phyloP scores from a whole-genome alignment of 2,329 filamentous ascomycete genomes.

The Cephalotrichum gorgonifer region DNA sequence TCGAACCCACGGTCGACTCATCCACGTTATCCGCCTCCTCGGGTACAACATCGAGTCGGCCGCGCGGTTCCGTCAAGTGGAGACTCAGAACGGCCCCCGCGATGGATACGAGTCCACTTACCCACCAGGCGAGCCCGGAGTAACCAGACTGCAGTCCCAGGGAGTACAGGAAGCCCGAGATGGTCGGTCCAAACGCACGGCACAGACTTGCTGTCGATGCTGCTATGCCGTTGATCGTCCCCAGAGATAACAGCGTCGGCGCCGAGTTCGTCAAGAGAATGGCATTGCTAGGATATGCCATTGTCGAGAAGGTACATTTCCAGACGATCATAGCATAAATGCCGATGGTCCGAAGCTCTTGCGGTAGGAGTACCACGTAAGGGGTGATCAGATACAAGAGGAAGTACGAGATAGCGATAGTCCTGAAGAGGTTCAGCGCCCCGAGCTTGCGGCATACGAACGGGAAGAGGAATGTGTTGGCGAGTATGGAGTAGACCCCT shows the following conservation, averaged over 20 bases:
- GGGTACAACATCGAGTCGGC: conserved; percentile 11
- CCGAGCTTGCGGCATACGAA: conserved; percentile 66
- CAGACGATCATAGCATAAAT: conserved; percentile 72
- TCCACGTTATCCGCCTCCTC: background rate
- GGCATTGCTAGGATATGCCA: conserved; percentile 82
- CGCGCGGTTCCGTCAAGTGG: conserved; percentile 58
- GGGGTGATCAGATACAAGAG: conserved; percentile 79
- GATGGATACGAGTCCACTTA: conserved; percentile 65
- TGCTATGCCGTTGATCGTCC: conserved; percentile 85
- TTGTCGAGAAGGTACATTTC: conserved; percentile 87
- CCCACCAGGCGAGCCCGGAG: conserved; percentile 91
- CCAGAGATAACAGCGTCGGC: conserved; percentile 72
- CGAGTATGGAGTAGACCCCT: conserved; percentile 79
- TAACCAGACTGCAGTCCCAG: conserved; percentile 70
- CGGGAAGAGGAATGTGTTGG: conserved; percentile 77
- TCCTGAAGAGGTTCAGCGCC: conserved; percentile 69
- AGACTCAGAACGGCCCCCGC: conserved; percentile 66
- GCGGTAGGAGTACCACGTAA: conserved; percentile 77
- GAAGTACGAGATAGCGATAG: conserved; percentile 75
- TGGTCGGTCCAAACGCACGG: conserved; percentile 76
- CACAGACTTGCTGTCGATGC: conserved; percentile 85
- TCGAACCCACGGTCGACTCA: background rate
- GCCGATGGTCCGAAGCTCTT: conserved; percentile 57
- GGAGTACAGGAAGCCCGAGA: conserved; percentile 79
- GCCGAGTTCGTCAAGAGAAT: conserved; percentile 86